phyloP scores from a whole-genome alignment of 1,284 basidiomycete genomes.

The Laetiporus sulphureus region DNA sequence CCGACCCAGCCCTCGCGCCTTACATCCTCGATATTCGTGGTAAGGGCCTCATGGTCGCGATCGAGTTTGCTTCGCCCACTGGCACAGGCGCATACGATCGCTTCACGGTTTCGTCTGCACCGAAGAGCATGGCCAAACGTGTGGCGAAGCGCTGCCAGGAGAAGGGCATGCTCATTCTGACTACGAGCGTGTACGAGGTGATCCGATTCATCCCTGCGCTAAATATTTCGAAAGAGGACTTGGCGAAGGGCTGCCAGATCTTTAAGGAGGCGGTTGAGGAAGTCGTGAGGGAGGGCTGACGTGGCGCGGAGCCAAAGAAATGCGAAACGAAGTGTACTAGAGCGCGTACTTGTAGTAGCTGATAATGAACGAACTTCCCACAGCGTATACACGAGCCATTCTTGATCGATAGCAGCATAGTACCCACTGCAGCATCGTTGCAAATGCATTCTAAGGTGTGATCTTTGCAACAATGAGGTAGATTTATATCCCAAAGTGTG shows the following conservation, averaged over 20 bases:
- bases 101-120: constrained; percentile 34
- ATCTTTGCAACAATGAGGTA: too few relatives aligned
- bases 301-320: too few relatives aligned
- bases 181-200: constrained; percentile 76
- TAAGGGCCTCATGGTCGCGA: constrained; percentile 72
- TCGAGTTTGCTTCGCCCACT: constrained; percentile 70
- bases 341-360: too few relatives aligned
- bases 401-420: too few relatives aligned
- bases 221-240: constrained; percentile 56
- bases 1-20: constrained; percentile 42
- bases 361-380: too few relatives aligned
- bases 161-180: constrained; percentile 76
- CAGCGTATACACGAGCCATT: too few relatives aligned
- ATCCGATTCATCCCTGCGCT: constrained; percentile 76
- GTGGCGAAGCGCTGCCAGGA: constrained; percentile 79
- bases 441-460: too few relatives aligned
- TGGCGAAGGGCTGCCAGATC: constrained; percentile 51
- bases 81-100: constrained; percentile 39
- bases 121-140: constrained; percentile 64
- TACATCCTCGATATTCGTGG: constrained; percentile 77
- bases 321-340: too few relatives aligned
- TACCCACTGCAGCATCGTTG: too few relatives aligned
- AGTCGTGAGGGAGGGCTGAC: constrained; percentile 41
- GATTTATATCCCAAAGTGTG: too few relatives aligned
- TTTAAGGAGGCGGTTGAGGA: constrained; percentile 59